phyloP scores from a whole-genome alignment of 805 yeast genomes.

The Tetrapisispora arboricola region DNA sequence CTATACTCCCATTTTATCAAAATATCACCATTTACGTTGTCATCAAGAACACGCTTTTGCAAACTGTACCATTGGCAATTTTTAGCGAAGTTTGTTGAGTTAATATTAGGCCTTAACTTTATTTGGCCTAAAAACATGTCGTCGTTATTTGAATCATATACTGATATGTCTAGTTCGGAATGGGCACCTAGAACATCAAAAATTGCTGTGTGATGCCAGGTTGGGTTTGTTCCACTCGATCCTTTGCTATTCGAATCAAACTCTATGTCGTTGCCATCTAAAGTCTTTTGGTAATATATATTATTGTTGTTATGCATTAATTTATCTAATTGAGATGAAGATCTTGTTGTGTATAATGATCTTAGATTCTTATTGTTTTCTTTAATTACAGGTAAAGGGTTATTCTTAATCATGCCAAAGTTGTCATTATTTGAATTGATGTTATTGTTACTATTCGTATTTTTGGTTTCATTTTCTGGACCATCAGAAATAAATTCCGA shows the following conservation, averaged over 20 bases:
- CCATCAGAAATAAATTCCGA: conserved; percentile 83
- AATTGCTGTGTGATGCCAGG: conserved; percentile 86
- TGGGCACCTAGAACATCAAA: conserved; percentile 84
- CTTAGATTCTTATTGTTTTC: conserved; percentile 24
- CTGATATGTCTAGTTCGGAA: conserved; percentile 80
- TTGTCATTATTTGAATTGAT: conserved; percentile 4
- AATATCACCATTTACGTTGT: conserved; percentile 67
- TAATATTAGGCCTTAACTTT: conserved; percentile 52
- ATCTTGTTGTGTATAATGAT: conserved; percentile 36
- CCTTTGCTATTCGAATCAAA: background rate
- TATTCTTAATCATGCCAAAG: background rate
- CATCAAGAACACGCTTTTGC: conserved; percentile 65
- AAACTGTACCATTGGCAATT: conserved; percentile 63
- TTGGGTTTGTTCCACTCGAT: background rate
- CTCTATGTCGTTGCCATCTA: conserved; percentile 1
- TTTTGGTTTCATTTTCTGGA: conserved; percentile 35
- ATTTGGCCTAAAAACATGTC: conserved; percentile 85
- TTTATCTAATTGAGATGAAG: conserved; percentile 35
- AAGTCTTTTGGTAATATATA: background rate
- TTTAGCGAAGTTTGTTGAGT: conserved; percentile 29
- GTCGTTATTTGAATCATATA: conserved; percentile 74
- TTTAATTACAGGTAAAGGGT: conserved; percentile 17
- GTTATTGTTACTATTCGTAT: too few species aligned
- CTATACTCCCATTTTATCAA: conserved; percentile 67
- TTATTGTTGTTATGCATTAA: conserved; percentile 10